Evolutionary conservation across 768 basidiomycete genomes (phyloP).

Genomic region (Psilocybe tampanensis): DNA sequence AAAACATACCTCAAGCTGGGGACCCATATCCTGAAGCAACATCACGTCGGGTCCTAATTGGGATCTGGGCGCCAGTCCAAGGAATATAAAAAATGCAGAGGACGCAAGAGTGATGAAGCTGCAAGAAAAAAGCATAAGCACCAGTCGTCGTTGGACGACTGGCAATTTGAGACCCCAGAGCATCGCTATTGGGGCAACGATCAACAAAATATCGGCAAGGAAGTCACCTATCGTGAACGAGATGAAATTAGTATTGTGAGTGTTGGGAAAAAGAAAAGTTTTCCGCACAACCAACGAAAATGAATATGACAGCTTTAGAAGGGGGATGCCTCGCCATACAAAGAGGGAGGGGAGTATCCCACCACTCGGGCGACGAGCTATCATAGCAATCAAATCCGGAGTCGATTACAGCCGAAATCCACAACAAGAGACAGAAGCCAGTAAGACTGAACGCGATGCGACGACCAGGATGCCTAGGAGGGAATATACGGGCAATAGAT

Average conservation of each 20-base stretch:
- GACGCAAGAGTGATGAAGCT: constrained; percentile 21
- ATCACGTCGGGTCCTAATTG: constrained; percentile 6
- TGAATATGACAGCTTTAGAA: neutral
- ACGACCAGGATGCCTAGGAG: constrained; percentile 2
- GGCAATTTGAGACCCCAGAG: constrained; percentile 26
- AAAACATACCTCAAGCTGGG: constrained; percentile 21
- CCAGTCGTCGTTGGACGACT: constrained; percentile 18
- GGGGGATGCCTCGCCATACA: neutral
- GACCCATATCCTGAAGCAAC: constrained; percentile 7
- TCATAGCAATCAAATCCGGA: constrained; percentile 1
- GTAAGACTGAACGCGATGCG: constrained; percentile 2
- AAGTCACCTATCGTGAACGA: constrained; percentile 20
- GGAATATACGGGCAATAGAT: constrained; percentile 13
- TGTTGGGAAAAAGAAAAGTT: too few species aligned
- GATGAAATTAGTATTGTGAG: too few species aligned
- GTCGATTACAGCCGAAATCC: neutral
- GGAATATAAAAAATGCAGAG: constrained; percentile 19
- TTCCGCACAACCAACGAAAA: neutral
- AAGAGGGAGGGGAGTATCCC: neutral
- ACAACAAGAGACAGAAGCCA: constrained; percentile 1
- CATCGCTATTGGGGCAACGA: constrained; percentile 24
- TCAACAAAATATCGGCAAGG: constrained; percentile 24
- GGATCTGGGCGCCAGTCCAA: constrained; percentile 6
- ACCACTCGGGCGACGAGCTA: neutral
- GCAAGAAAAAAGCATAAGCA: constrained; percentile 21